A percentile compares a stretch with the other conserved stretches of the same genome.
Conservation (phyloP, 208 protist species). For the Crithidia acanthocephali region DNA sequence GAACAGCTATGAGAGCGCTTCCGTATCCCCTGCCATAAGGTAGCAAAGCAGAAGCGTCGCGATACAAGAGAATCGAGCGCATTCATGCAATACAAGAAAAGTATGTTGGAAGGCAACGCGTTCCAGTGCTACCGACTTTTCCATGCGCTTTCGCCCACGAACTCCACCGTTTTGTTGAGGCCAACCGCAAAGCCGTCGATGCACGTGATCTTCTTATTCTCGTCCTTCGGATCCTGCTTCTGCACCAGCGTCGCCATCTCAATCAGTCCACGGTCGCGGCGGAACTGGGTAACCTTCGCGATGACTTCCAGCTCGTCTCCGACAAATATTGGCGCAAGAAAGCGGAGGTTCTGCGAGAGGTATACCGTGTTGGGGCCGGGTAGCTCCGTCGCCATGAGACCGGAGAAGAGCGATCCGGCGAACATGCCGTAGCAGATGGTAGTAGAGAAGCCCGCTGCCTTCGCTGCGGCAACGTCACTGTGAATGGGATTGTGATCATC, state of each 20-base stretch:
- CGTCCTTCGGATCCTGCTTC: constrained; percentile 51
- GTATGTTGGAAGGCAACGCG: background rate
- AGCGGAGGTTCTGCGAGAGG: constrained; percentile 82
- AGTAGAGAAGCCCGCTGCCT: constrained; percentile 76
- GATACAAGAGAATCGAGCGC: background rate
- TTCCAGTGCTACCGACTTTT: constrained; percentile 16
- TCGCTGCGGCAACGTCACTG: constrained; percentile 56
- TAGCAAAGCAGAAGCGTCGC: too few species aligned
- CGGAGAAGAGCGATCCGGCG: constrained; percentile 87
- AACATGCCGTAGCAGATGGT: constrained; percentile 87
- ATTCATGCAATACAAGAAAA: background rate
- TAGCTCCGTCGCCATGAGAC: constrained; percentile 79
- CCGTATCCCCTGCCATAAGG: too few species aligned
- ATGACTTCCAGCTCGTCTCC: constrained; percentile 79
- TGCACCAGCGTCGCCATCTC: constrained; percentile 70
- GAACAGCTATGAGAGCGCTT: too few species aligned
- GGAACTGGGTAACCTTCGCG: constrained; percentile 76
- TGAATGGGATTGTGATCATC: constrained; percentile 91
- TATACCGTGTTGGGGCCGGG: constrained; percentile 89
- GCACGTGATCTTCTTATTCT: constrained; percentile 46
- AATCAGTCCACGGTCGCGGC: constrained; percentile 62
- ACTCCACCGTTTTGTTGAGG: constrained; percentile 72
- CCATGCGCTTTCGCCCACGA: constrained; percentile 78
- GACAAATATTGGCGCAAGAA: constrained; percentile 77
- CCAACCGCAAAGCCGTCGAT: constrained; percentile 77